Evolutionary conservation across 2,329 filamentous ascomycete species (phyloP), one percentile per base, ranked within the genome.

Genomic region (Cladosporium sp.): DNA sequence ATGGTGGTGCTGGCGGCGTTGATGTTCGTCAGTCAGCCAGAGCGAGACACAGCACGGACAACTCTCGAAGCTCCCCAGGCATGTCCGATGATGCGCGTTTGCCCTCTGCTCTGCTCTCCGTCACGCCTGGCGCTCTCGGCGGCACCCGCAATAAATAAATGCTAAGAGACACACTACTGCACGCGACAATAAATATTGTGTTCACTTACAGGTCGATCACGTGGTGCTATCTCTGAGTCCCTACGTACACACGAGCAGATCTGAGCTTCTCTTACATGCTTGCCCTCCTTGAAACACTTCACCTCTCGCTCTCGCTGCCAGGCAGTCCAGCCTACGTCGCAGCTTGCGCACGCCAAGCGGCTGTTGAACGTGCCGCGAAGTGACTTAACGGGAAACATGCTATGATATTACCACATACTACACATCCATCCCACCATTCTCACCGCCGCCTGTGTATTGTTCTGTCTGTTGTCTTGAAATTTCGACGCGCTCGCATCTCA

Each of bases 11-110:
- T 53, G 56, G 36, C 20, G 47, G 47, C 28, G 45, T 28, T 45
- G 42, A 10, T 45, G 42, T 45, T 45, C 42, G 42, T 50, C 47
- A 50, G 47, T 50, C 47, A 50, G 42, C 42, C 22, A 28, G 42
- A 42, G 39, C 10, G 39, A 44, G 40, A 45, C 22, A n/a, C 15
- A 50, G 47, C 47, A 50, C 47, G 32, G 57, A 32, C 44, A 47
- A 28, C 25, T 25, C 20, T 25, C 20, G 32, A 40, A 42, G 52
- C 28, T 54, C 52, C 36, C 57, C 39, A 48, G 50, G 12, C n/a
- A 22, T 15, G 24, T 12, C n/a, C 36, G 51, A 54, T 40, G 49
- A 53, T 47, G 53, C 53, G 34, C 44, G 40, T 24, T 32, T 40
- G 35, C 39, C 37, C 37, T 40, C 19, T 12, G 39, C n/a, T 32